Conservation (phyloP, 2,329 filamentous ascomycete genomes). For the Blastomyces parvus region DNA sequence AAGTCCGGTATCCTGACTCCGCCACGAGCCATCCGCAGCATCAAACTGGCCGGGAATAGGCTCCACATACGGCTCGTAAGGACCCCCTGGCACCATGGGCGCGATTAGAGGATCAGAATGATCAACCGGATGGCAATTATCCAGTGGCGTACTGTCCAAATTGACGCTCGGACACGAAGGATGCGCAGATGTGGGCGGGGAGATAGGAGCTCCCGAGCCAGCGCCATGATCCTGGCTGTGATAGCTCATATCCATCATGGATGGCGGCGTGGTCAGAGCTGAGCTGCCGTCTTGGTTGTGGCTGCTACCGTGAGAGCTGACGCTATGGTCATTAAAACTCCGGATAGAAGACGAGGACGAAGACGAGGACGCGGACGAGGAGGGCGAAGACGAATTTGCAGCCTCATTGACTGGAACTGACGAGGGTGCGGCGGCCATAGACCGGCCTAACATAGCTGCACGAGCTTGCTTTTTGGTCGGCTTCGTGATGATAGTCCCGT, state of each 20-base stretch:
- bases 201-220: slow-evolving; percentile 20
- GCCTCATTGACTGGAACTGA: slow-evolving; percentile 7
- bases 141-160: background rate
- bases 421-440: background rate
- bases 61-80: slow-evolving; percentile 27
- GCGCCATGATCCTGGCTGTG: slow-evolving; percentile 12
- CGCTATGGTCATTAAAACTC: slow-evolving; percentile 5
- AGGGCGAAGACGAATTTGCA: slow-evolving; percentile 8
- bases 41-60: slow-evolving; percentile 28
- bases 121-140: slow-evolving; percentile 8
- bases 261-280: slow-evolving; percentile 5
- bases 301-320: background rate
- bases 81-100: slow-evolving; percentile 24
- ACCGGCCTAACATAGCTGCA: background rate
- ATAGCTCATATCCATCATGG: slow-evolving; percentile 8
- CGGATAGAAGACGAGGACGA: slow-evolving; percentile 4
- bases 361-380: too few relatives aligned
- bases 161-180: slow-evolving; percentile 20
- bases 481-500: slow-evolving; percentile 40
- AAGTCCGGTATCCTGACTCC: slow-evolving; percentile 13
- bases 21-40: slow-evolving; percentile 26
- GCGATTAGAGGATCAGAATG: slow-evolving; percentile 22
- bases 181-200: slow-evolving; percentile 22
- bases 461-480: slow-evolving; percentile 23
- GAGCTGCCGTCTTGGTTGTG: slow-evolving; percentile 3